Conservation (phyloP, 345 rosid genomes). For the Arabis hirsuta region DNA sequence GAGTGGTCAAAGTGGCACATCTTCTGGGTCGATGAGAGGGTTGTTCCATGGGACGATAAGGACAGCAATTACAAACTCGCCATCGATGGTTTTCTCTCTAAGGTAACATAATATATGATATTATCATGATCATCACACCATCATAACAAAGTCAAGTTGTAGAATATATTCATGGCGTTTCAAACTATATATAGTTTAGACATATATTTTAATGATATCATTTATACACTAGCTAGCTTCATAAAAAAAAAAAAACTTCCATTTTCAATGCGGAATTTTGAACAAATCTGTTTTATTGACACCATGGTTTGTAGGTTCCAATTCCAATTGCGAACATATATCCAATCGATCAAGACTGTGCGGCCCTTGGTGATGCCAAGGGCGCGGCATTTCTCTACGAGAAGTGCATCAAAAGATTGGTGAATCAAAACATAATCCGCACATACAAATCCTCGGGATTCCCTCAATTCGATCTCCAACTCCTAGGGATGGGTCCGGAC, state of each 20-base stretch:
- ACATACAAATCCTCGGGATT: conserved; percentile 50
- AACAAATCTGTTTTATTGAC: neutral
- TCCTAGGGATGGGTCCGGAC: conserved; percentile 89
- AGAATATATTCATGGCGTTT: neutral
- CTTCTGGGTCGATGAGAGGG: conserved; percentile 95
- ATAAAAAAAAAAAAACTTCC: too few relatives aligned
- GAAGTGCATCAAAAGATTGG: conserved; percentile 59
- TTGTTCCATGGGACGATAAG: conserved; percentile 70
- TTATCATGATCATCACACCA: neutral
- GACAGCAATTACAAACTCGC: conserved; percentile 92
- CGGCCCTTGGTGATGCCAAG: conserved; percentile 75
- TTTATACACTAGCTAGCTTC: neutral
- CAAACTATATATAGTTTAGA: neutral
- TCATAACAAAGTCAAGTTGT: neutral
- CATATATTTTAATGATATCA: neutral
- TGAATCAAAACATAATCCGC: conserved; percentile 44
- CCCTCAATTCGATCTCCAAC: conserved; percentile 83
- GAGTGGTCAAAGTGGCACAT: conserved; percentile 95
- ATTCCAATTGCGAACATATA: conserved; percentile 60
- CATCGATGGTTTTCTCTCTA: conserved; percentile 65
- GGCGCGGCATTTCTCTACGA: conserved; percentile 52
- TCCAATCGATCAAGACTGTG: conserved; percentile 67
- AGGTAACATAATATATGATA: conserved; percentile 47
- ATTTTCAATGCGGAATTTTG: neutral
- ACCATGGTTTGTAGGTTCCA: conserved; percentile 50